Evolutionary conservation across 176 grass and related monocot genomes (phyloP), one percentile per base, ranked within the genome.

Genomic region (Pontederia crassipes): DNA sequence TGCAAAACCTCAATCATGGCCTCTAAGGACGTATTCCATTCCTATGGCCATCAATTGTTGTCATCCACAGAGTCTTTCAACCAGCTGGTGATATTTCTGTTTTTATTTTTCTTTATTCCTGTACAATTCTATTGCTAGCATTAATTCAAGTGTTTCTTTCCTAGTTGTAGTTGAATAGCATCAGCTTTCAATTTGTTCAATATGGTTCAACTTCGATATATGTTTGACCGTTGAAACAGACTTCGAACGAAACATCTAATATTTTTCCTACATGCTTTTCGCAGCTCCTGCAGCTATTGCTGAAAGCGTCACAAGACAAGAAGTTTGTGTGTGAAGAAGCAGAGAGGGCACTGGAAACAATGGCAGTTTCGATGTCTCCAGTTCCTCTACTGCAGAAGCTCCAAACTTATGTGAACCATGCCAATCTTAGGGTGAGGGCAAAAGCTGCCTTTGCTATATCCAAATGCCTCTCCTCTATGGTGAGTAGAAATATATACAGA

Each of bases 291-390:
- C 94, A 99, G 79, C 79, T 99, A 57, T 77, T 99, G 61, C 74
- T 99, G 58, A 99, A 99, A 72, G 88, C 88, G 68, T 99, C 88
- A 46, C 94, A 99, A 81, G 94, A 99, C 75, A 99, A 99, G 68
- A 74, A 80, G 63, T 99, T 99, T 77, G 88, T 99, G 48, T 79
- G 71, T 57, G 94, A 99, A 74, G 94, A 99, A 72, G 94, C 94
- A 10, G 88, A 99, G 72, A 99, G 86, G 74, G 74, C 87, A 62
- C 77, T 89, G 12, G 79, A 84, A 46, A 74, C 82, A 49, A 89
- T 99, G 94, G 87, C 87, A 1, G 54, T 78, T 13, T 89, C 79
- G 18, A 79, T 89, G 73, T 75, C 94, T 2, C 88, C 94, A 10
- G 74, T 86, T 0, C 84, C 88, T 0, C 56, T 99, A 49, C 69